A percentile compares a stretch with the other conserved stretches of the same genome.
Conservation (phyloP, 2,329 filamentous ascomycete genomes). For the Aspergillus awamori region DNA sequence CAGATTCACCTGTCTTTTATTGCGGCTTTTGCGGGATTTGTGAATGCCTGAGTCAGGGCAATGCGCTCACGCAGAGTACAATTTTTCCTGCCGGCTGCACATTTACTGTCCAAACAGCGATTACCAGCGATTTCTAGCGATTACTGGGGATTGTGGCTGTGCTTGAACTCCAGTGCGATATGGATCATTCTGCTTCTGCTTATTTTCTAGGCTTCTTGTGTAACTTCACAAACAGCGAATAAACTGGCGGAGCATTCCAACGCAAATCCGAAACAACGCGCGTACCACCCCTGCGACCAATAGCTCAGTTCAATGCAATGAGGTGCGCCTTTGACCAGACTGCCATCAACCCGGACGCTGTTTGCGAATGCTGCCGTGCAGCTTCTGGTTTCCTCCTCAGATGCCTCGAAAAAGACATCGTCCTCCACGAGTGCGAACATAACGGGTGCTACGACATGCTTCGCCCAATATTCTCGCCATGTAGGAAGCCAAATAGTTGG, state of each 20-base stretch:
- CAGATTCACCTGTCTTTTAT: no score
- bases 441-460: slow-evolving; percentile 2
- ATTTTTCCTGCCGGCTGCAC: no score
- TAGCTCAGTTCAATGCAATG: slow-evolving; percentile 15
- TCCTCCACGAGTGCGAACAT: slow-evolving; percentile 4
- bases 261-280: slow-evolving; percentile 15
- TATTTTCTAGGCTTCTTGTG: not conserved
- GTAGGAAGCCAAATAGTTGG: not conserved
- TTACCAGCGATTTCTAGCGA: no score
- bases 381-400: not conserved
- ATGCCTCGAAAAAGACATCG: slow-evolving; percentile 5
- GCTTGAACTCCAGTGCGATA: no score
- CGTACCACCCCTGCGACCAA: slow-evolving; percentile 16
- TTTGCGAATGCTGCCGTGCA: slow-evolving; percentile 4
- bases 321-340: slow-evolving; percentile 8
- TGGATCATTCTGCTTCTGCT: no score
- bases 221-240: not conserved
- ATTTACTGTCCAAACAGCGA: no score
- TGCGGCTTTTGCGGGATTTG: no score
- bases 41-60: no score
- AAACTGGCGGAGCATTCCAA: slow-evolving; percentile 7
- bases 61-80: no score
- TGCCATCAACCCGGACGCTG: slow-evolving; percentile 8
- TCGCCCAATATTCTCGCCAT: slow-evolving; percentile 11
- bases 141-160: no score